Evolutionary conservation across 352 stramenopile species (phyloP).

Genomic region (Sclerospora graminicola): DNA sequence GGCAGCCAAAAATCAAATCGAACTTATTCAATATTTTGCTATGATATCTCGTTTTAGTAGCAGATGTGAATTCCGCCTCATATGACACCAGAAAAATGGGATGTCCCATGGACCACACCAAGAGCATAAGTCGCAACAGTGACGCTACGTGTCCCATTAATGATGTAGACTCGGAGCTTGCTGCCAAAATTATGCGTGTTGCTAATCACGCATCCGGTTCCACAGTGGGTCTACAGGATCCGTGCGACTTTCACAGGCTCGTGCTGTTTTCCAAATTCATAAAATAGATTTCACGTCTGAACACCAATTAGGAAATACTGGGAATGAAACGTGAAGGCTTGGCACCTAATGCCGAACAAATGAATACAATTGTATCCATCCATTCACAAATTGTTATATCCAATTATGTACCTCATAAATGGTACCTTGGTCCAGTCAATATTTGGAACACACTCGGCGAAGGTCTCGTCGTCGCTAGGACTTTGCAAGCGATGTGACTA

Average conservation of each 20-base stretch:
- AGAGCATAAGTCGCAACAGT: slow-evolving; percentile 1
- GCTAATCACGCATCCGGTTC: slow-evolving; percentile 32
- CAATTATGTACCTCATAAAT: too few species aligned
- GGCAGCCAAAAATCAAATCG: too few species aligned
- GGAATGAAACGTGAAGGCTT: slow-evolving; percentile 93
- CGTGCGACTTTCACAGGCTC: slow-evolving; percentile 57
- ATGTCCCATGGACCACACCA: slow-evolving; percentile 12
- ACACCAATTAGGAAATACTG: slow-evolving; percentile 35
- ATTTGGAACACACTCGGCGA: too few species aligned
- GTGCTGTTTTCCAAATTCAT: slow-evolving; percentile 90
- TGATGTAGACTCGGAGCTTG: slow-evolving; percentile 28
- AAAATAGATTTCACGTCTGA: slow-evolving; percentile 81
- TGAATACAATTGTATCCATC: slow-evolving; percentile 94
- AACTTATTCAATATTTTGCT: too few species aligned
- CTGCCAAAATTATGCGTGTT: slow-evolving; percentile 45
- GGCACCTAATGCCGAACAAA: slow-evolving; percentile 84
- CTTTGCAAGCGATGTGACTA: too few species aligned
- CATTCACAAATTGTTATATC: too few species aligned
- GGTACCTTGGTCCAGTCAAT: too few species aligned
- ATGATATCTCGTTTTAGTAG: too few species aligned
- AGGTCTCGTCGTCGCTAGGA: too few species aligned
- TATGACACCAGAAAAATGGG: slow-evolving; percentile 3
- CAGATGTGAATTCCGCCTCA: slow-evolving; percentile 51
- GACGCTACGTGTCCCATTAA: slow-evolving; percentile 6
- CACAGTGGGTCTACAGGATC: slow-evolving; percentile 11